Conservation (phyloP, 495 filamentous ascomycete species). For the Podospora anserina region DNA sequence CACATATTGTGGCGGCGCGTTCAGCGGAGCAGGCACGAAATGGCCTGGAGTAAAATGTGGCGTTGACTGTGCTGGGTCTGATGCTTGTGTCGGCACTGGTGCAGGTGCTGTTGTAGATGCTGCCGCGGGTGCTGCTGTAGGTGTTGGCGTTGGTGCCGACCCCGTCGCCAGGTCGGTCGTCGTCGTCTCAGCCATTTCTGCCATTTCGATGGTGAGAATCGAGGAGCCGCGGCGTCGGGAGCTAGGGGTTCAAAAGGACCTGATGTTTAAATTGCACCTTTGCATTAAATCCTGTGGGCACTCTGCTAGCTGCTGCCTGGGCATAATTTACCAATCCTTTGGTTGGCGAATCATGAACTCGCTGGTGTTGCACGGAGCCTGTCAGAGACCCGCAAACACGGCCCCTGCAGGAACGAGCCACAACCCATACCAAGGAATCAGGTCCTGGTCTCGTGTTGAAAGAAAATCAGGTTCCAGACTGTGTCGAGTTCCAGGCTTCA, state of each 20-base stretch:
- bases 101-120: not conserved
- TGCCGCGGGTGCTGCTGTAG: not conserved
- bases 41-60: not conserved
- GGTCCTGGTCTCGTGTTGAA: not conserved
- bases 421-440: not conserved
- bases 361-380: not conserved
- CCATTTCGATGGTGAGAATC: not conserved
- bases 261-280: not conserved
- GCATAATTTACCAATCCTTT: not conserved
- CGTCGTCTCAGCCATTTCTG: not conserved
- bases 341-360: not conserved
- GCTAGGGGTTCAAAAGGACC: not conserved
- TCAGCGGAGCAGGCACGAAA: not conserved
- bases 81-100: not conserved
- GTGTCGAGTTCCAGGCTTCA: slow-evolving; percentile 29
- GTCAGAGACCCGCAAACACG: not conserved
- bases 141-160: no score
- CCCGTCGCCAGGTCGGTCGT: not conserved
- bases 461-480: slow-evolving; percentile 13
- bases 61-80: not conserved
- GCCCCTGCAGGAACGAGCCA: not conserved
- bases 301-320: not conserved
- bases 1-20: not conserved
- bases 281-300: not conserved
- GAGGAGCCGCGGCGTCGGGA: not conserved